Conservation (phyloP, 2,329 filamentous ascomycete genomes). For the Botrytis porri region DNA sequence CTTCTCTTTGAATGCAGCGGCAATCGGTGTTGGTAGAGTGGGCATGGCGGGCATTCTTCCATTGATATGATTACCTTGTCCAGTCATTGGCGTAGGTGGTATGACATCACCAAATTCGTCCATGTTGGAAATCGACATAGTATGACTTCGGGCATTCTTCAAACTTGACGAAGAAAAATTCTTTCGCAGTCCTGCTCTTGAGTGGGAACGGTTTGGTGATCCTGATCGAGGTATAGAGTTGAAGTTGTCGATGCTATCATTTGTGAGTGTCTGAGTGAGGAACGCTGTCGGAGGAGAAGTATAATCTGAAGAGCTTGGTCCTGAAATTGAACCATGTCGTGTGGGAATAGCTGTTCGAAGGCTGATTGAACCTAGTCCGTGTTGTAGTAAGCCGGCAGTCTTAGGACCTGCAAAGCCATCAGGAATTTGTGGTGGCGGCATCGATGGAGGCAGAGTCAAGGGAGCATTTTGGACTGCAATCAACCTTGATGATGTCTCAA, state of each 20-base stretch:
- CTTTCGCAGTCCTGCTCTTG: constrained; percentile 52
- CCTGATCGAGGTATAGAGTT: constrained; percentile 41
- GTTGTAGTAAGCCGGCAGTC: constrained; percentile 31
- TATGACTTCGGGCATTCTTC: constrained; percentile 69
- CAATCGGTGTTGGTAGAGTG: constrained; percentile 64
- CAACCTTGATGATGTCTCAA: constrained; percentile 61
- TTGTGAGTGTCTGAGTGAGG: constrained; percentile 33
- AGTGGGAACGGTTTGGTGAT: constrained; percentile 51
- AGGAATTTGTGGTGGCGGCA: constrained; percentile 32
- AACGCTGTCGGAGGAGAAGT: constrained; percentile 36
- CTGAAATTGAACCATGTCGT: constrained; percentile 33
- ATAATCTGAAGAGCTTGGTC: constrained; percentile 33
- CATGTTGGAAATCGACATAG: constrained; percentile 61
- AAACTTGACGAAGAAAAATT: constrained; percentile 70
- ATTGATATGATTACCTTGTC: constrained; percentile 43
- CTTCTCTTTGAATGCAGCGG: constrained; percentile 58
- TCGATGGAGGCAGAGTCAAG: constrained; percentile 30
- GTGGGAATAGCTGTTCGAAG: constrained; percentile 30
- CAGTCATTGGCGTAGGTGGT: constrained; percentile 69
- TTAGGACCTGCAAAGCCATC: constrained; percentile 30
- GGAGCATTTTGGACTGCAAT: constrained; percentile 23
- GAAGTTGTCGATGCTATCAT: constrained; percentile 39
- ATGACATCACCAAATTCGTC: constrained; percentile 64
- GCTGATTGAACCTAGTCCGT: constrained; percentile 23
- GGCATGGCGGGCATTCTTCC: constrained; percentile 55